phyloP scores from a whole-genome alignment of 768 basidiomycete genomes.

The Trametes punicea region DNA sequence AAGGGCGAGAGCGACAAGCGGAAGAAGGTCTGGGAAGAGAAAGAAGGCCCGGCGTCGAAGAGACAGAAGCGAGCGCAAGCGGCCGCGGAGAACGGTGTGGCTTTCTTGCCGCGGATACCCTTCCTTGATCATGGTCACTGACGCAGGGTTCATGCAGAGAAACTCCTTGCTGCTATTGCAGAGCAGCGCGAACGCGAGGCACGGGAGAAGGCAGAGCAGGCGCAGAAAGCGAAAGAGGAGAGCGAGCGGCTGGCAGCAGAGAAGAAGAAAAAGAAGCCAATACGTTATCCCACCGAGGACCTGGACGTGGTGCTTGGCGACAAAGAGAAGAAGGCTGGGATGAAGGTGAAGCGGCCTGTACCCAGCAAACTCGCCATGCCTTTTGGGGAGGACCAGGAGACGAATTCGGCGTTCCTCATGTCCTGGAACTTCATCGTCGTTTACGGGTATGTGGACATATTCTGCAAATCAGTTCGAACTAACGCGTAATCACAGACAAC shows the following conservation, averaged over 20 bases:
- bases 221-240: constrained; percentile 64
- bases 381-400: constrained; percentile 57
- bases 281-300: constrained; percentile 93
- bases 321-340: constrained; percentile 79
- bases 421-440: constrained; percentile 93
- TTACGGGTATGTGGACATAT: constrained; percentile 69
- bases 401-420: constrained; percentile 86
- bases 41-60: constrained; percentile 77
- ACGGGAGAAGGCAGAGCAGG: constrained; percentile 65
- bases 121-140: neutral
- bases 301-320: constrained; percentile 77
- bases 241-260: constrained; percentile 68
- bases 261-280: constrained; percentile 84
- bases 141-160: constrained; percentile 17
- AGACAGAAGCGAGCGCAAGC: constrained; percentile 74
- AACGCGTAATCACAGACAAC: constrained; percentile 54
- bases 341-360: constrained; percentile 61
- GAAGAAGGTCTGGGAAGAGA: constrained; percentile 88
- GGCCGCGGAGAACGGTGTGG: constrained; percentile 73
- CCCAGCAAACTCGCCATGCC: constrained; percentile 63
- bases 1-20: constrained; percentile 90
- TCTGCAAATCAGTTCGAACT: neutral
- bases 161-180: constrained; percentile 36
- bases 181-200: constrained; percentile 71
- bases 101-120: neutral